Conservation (phyloP, 371 early-diverging fungal genomes). For the Chytridium lagenaria region DNA sequence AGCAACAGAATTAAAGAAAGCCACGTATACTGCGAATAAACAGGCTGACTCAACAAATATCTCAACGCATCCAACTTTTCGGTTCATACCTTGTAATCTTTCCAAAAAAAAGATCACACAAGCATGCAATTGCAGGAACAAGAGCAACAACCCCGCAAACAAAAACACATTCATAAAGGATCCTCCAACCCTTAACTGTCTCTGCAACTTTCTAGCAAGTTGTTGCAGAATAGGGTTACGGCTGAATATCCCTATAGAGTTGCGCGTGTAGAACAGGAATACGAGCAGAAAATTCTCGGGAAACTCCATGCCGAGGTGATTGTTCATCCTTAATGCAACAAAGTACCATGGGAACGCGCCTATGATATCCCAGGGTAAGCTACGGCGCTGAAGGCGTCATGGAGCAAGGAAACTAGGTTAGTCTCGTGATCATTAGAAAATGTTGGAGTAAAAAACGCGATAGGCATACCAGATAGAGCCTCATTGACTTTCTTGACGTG, state of each 20-base stretch:
- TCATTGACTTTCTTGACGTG: not conserved
- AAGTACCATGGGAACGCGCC: slow-evolving; percentile 15
- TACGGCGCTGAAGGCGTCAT: not conserved
- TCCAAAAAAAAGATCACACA: slow-evolving; percentile 31
- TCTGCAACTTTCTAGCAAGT: slow-evolving; percentile 20
- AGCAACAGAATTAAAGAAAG: slow-evolving; percentile 32
- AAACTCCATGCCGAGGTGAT: not conserved
- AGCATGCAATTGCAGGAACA: slow-evolving; percentile 36
- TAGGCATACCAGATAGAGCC: not conserved
- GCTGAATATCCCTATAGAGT: slow-evolving; percentile 20
- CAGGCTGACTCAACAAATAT: not conserved
- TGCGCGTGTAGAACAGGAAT: slow-evolving; percentile 1
- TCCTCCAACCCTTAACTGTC: slow-evolving; percentile 32
- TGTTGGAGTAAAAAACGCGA: too few species aligned
- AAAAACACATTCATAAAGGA: slow-evolving; percentile 34
- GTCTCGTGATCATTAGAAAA: too few species aligned
- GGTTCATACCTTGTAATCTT: slow-evolving; percentile 16
- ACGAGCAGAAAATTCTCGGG: slow-evolving; percentile 17
- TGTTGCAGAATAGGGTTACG: slow-evolving; percentile 27
- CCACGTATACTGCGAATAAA: slow-evolving; percentile 34
- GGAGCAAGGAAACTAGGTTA: too few species aligned
- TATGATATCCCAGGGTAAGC: not conserved
- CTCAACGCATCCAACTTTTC: slow-evolving; percentile 5
- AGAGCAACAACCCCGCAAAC: slow-evolving; percentile 27
- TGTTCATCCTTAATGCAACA: not conserved